phyloP scores from a whole-genome alignment of 2,329 filamentous ascomycete genomes.

The Botrytis byssoidea region DNA sequence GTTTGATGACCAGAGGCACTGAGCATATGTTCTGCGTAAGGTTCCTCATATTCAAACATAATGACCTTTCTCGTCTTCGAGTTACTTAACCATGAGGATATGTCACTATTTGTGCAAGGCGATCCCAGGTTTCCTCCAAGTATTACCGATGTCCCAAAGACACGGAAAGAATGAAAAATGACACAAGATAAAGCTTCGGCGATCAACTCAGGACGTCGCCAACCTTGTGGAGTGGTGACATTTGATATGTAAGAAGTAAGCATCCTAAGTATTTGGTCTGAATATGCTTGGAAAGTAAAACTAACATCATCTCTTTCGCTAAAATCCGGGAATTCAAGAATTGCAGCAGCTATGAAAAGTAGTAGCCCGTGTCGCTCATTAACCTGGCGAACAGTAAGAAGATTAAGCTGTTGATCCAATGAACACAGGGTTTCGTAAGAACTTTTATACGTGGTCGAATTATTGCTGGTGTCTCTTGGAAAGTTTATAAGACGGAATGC shows the following conservation, averaged over 20 bases:
- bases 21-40: background rate
- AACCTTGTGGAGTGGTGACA: background rate
- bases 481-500: slow-evolving; percentile 49
- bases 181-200: slow-evolving; percentile 9
- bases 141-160: background rate
- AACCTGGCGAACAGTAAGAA: slow-evolving; percentile 51
- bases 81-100: background rate
- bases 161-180: slow-evolving; percentile 2
- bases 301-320: background rate
- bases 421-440: background rate
- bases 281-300: background rate
- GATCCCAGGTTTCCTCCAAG: background rate
- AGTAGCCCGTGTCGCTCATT: slow-evolving; percentile 70
- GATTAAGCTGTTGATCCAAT: slow-evolving; percentile 24
- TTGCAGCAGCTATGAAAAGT: slow-evolving; percentile 52
- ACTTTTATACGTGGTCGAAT: background rate
- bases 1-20: background rate
- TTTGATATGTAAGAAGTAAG: slow-evolving; percentile 6
- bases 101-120: background rate
- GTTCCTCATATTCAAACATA: background rate
- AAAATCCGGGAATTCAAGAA: slow-evolving; percentile 2
- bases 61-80: background rate
- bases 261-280: background rate
- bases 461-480: background rate
- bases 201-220: slow-evolving; percentile 38